These are phyloP conservation scores for Coprinopsis marcescibilis DNA, from an alignment of 768 basidiomycete species.

Conservation along the genomic window DNA sequence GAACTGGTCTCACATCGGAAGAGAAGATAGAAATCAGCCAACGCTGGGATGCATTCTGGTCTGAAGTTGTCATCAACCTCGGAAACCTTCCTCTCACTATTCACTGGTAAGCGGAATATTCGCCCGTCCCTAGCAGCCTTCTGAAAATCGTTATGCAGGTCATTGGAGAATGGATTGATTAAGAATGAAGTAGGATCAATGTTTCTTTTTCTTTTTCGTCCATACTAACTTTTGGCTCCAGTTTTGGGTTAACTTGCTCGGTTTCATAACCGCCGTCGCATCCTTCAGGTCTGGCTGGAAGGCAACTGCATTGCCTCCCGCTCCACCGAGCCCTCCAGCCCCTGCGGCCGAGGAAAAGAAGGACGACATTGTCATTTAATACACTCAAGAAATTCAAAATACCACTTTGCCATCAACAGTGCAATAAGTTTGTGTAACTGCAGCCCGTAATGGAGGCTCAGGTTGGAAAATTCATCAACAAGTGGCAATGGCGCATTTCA, in stretches of 20 bases:
- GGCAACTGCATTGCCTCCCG: constrained; percentile 48
- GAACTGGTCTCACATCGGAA: constrained; percentile 30
- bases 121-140: neutral
- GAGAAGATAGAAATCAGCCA: constrained; percentile 54
- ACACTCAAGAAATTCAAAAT: too few species aligned
- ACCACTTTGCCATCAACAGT: too few species aligned
- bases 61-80: constrained; percentile 65
- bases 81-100: constrained; percentile 78
- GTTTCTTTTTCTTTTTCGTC: neutral
- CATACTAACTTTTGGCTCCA: constrained; percentile 15
- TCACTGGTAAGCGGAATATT: constrained; percentile 57
- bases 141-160: constrained; percentile 37
- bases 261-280: constrained; percentile 46
- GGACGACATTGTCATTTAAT: constrained; percentile 8
- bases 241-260: constrained; percentile 38
- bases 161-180: constrained; percentile 60
- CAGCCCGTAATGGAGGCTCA: too few species aligned
- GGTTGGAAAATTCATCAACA: too few species aligned
- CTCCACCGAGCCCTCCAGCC: constrained; percentile 16
- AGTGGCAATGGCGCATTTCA: too few species aligned
- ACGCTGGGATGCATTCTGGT: constrained; percentile 64
- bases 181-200: constrained; percentile 49
- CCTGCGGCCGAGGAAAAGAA: constrained; percentile 18
- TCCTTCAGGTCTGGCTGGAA: constrained; percentile 70
- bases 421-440: too few species aligned